Evolutionary conservation across 2,329 filamentous ascomycete species (phyloP), one percentile per base, ranked within the genome.

Genomic region (Diaporthe destruens): DNA sequence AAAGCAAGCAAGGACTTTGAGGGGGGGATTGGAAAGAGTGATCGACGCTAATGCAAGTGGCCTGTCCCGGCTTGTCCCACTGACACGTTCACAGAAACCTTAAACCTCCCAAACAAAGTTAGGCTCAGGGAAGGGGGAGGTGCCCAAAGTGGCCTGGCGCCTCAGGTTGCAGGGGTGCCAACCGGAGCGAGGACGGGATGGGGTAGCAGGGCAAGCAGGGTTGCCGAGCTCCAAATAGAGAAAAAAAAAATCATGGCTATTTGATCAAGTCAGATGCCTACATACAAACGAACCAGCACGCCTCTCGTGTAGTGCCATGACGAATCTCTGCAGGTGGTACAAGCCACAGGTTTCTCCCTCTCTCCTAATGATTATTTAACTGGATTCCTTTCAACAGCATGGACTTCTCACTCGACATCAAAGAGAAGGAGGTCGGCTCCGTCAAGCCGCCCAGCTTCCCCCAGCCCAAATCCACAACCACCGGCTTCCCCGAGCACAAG

Each of bases 401-500:
- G 82, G 79, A 82, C 8, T 72, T 76, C 29, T 85, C 97, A 55
- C 88, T 89, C 71, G 95, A 98, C 76, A 90, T 98, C 75, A 88
- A 93, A 78, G 96, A 98, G 84, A 92, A 93, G 75, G 87, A 90
- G 56, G 82, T 89, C 34, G 82, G 85, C 18, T 82, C 86, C 32
- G 86, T 90, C 29, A 91, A 89, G 75, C 87, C 93, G 6, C 91
- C 92, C 11, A 86, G 86, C 51, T 89, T 91, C 12, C 91, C 92
- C 18, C 87, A 87, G 59, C 84, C 89, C 53, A 89, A 89, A 67
- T 82, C 84, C 12, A 84, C 86, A 25, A 82, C 86, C 6, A 91
- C 89, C 16, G 96, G 96, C 1, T 98, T 98, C 77, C 96, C 96
- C n/a, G 90, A 91, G 72, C 95, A 95, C 81, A 96, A 93, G 81